Conservation (phyloP, 225 moss, liverwort and hornwort genomes). For the Neckera pumila region DNA sequence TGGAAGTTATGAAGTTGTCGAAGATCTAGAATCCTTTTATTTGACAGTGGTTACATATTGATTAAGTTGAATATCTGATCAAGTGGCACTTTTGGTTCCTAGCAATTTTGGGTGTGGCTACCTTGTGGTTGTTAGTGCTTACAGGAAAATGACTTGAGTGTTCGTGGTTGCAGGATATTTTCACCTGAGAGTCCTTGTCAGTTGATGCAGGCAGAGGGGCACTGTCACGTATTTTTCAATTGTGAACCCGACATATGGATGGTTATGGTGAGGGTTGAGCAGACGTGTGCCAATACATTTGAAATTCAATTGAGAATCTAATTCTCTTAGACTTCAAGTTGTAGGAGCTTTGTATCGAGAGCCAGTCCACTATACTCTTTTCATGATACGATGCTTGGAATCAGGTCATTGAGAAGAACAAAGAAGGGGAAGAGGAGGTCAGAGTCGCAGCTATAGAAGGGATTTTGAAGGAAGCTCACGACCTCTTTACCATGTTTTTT, state of each 20-base stretch:
- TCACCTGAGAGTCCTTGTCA: constrained; percentile 70
- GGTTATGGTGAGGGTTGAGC: constrained; percentile 58
- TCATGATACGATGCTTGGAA: neutral
- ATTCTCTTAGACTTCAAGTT: neutral
- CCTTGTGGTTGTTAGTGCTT: neutral
- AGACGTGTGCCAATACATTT: neutral
- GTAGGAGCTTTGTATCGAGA: neutral
- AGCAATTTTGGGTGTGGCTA: neutral
- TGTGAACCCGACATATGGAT: constrained; percentile 93
- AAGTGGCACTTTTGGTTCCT: neutral
- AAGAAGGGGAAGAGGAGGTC: constrained; percentile 53
- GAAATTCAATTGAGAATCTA: neutral
- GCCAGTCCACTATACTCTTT: neutral
- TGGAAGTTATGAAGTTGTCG: neutral
- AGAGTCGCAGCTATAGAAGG: constrained; percentile 48
- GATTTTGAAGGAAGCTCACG: constrained; percentile 55
- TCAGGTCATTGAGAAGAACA: constrained; percentile 72
- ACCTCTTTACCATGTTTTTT: constrained; percentile 56
- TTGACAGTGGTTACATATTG: neutral
- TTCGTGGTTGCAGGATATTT: constrained; percentile 52
- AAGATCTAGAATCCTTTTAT: neutral
- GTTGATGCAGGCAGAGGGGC: constrained; percentile 79
- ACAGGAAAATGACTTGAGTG: neutral
- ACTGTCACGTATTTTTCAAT: constrained; percentile 62
- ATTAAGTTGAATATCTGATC: neutral